Conservation (phyloP, 495 filamentous ascomycete genomes). For the Cercophora samala region DNA sequence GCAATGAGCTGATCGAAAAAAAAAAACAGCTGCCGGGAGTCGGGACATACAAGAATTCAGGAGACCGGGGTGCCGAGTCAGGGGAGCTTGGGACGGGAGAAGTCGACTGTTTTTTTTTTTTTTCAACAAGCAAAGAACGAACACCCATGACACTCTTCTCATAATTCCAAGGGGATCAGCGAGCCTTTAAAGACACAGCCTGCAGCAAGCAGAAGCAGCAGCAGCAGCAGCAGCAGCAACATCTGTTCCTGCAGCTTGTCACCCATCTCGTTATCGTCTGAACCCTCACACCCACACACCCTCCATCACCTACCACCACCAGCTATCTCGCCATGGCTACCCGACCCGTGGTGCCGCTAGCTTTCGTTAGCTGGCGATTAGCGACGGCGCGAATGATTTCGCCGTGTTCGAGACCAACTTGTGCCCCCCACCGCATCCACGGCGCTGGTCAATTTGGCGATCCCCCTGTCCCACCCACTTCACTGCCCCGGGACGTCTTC, state of each 20-base stretch:
- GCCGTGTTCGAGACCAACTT: constrained; percentile 15
- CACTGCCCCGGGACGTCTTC: constrained; percentile 27
- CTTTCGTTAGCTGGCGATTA: constrained; percentile 25
- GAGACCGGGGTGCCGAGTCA: constrained; percentile 14
- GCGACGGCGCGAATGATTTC: constrained; percentile 19
- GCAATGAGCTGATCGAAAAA: constrained; percentile 20
- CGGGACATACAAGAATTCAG: not conserved
- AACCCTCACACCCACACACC: no score
- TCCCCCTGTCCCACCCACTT: constrained; percentile 24
- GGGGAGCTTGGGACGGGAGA: not conserved
- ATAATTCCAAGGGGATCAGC: not conserved
- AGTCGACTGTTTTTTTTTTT: not conserved
- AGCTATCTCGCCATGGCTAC: constrained; percentile 7
- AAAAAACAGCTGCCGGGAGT: constrained; percentile 2
- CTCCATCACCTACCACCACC: not conserved
- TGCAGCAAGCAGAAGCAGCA: not conserved
- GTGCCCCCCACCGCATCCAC: constrained; percentile 18
- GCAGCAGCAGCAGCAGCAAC: no score
- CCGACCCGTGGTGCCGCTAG: constrained; percentile 18
- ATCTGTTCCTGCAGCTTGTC: not conserved
- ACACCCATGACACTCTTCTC: not conserved
- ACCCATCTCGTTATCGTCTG: not conserved
- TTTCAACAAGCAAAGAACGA: not conserved
- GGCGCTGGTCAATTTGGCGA: constrained; percentile 20
- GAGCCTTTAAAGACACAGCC: not conserved